Evolutionary conservation across 1,284 basidiomycete species (phyloP).

Genomic region (Coniferiporia weirii): DNA sequence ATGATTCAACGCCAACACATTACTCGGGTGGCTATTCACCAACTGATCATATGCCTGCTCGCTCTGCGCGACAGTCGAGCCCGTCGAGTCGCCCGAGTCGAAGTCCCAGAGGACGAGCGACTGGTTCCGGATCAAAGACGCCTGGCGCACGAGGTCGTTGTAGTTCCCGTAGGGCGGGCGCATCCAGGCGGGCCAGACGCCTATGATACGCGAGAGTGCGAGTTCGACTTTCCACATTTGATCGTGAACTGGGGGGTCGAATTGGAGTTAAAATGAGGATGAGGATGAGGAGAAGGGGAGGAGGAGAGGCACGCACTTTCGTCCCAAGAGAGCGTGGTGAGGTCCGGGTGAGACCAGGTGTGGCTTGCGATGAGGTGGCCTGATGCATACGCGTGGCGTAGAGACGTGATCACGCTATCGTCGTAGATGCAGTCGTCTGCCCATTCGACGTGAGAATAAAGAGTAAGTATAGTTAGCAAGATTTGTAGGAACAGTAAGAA

Average conservation of each 20-base stretch:
- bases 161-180: constrained; percentile 45
- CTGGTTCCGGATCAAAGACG: constrained; percentile 37
- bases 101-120: constrained; percentile 39
- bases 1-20: constrained; percentile 41
- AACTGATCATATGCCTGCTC: constrained; percentile 28
- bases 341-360: constrained; percentile 16
- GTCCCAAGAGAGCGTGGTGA: constrained; percentile 12
- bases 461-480: neutral
- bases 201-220: constrained; percentile 46
- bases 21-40: constrained; percentile 31
- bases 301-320: neutral
- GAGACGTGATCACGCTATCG: constrained; percentile 27
- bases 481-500: constrained; percentile 23
- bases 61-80: constrained; percentile 30
- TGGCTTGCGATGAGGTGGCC: constrained; percentile 17
- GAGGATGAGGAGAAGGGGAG: neutral
- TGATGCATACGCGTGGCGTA: constrained; percentile 32
- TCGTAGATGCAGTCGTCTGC: constrained; percentile 40
- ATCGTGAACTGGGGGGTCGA: constrained; percentile 29
- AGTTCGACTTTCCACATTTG: constrained; percentile 41
- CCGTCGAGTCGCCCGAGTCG: constrained; percentile 35
- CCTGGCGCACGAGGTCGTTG: constrained; percentile 43
- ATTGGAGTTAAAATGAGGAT: neutral
- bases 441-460: neutral
- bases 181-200: constrained; percentile 42